Evolutionary conservation across 192 early-diverging fungal species (phyloP), one percentile per base, ranked within the genome.

Genomic region (Coemansia asiatica): DNA sequence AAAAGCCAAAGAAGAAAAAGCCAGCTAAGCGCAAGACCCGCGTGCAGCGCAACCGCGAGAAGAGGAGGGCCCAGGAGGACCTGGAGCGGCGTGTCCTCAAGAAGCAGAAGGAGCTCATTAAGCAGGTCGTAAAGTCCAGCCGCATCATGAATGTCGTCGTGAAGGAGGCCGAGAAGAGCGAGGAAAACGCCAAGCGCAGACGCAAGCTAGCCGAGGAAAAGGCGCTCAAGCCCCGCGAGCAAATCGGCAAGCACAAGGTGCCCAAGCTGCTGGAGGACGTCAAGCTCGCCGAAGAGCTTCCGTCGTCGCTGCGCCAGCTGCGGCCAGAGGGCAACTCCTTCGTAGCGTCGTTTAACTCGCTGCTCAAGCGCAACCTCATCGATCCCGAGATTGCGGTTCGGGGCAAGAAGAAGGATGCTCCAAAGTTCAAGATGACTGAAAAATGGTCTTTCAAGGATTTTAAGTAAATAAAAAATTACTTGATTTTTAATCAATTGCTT

Each of bases 1-100:
- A 25, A 8, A 59, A 31, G n/a, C 29, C 69, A 60, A 77, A 79
- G 67, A 79, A 70, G 35, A 46, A 36, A 36, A 44, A 44, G 40
- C 12, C 40, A 12, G 40, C 72, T 21, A 79, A 68, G 82, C 84
- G 85, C 60, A 87, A 87, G 74, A 87, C 88, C 27, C 77, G 84
- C 19, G 66, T 79, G 0, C 75, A 88, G 59, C 79, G 88, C 67
- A 88, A 89, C 63, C 81, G 80, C 49, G 58, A 86, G 62, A 67
- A 75, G 2, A 76, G 83, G n/a, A 71, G 68, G 0, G 64, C 69
- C 4, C 67, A 77, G 61, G 72, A 62, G 28, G 58, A 59, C 18
- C 64, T 63, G 48, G 71, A 76, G 29, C 77, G 84, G 47, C 67
- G 51, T 1, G 63, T 69, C 51, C 71, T 71, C 61, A 77, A 77